Base-by-base conservation (phyloP, 208 protist species). In the Leishmania tropica region DNA sequence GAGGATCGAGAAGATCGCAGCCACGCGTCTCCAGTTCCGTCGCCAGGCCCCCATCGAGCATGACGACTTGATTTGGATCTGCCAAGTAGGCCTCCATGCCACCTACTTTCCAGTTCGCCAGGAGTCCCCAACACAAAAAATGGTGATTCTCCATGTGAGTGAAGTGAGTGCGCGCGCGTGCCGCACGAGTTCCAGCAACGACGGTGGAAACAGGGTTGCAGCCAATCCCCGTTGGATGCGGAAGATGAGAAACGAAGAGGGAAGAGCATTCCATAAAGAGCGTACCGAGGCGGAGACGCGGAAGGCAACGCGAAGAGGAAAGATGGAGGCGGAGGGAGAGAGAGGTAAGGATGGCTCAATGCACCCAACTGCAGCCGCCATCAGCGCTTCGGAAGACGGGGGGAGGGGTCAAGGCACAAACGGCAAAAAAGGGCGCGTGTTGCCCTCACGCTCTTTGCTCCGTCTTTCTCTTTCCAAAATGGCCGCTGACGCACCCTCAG, bases 31-130 rank as follows among this genome's bases (percentile, higher is more conserved):
- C 87, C 24, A 95, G 78, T 75, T 95, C 86, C 13, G 89, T 92
- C n/a, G 81, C 91, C 31, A 95, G 83, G 31, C 85, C 91, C 35
- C 91, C 91, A 65, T 93, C 89, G 7, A 95, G 78, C 58, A 95
- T 68, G 1, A 94, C 76, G 24, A 93, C 60, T 67, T 81, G n/a
- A 19, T 72, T 77, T 3, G 82, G 35, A 76, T 90, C 80, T 1
- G 70, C 71, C 47, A 94, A 51, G 35, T 83, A 88, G 7, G 75
- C 75, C 62, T 90, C 82, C 68, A 89, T 78, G 19, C 35, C 45
- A n/a, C 8, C 53, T 67, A 64, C 53, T 7, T 31, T 28, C 51
- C n/a, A 74, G 31, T 24, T 35, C 4, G 70, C 17, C 28, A 10
- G 24, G 40, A 17, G 21, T 72, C 40, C 6, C 24, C 3, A 28